A percentile compares a stretch with the other conserved stretches of the same genome.
phyloP scores from a whole-genome alignment of 2,329 filamentous ascomycete genomes.

The Talaromyces sp. region DNA sequence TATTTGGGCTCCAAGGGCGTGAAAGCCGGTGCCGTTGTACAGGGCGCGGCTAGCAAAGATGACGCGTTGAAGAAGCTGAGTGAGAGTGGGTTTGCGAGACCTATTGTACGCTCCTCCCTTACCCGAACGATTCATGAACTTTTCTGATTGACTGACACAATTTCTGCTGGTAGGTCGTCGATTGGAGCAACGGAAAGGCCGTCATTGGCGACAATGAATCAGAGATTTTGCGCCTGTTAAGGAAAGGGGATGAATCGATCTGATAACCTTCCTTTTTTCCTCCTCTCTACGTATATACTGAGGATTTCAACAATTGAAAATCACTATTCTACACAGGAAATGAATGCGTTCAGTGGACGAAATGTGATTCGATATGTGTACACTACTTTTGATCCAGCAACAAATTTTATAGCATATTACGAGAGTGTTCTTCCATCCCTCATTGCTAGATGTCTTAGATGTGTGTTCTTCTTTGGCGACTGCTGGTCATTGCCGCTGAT shows the following conservation, averaged over 20 bases:
- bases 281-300: too few species aligned
- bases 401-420: not conserved
- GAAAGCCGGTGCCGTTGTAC: constrained; percentile 64
- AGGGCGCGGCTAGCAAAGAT: constrained; percentile 66
- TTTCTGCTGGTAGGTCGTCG: constrained; percentile 55
- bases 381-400: not conserved
- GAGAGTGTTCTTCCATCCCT: not conserved
- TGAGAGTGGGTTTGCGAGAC: constrained; percentile 65
- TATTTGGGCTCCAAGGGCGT: constrained; percentile 64
- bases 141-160: constrained; percentile 19
- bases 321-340: not conserved
- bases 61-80: constrained; percentile 80
- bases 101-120: constrained; percentile 60
- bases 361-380: not conserved
- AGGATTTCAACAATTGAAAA: too few species aligned
- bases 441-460: not conserved
- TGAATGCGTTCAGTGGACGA: not conserved
- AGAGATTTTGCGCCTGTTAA: constrained; percentile 77
- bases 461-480: too few species aligned
- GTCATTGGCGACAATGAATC: constrained; percentile 75
- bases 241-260: constrained; percentile 14
- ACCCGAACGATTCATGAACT: not conserved
- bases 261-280: not conserved
- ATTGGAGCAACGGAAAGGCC: constrained; percentile 89
- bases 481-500: not conserved